Evolutionary conservation across 2,329 filamentous ascomycete genomes (phyloP).

Genomic region (Fusarium falciforme): DNA sequence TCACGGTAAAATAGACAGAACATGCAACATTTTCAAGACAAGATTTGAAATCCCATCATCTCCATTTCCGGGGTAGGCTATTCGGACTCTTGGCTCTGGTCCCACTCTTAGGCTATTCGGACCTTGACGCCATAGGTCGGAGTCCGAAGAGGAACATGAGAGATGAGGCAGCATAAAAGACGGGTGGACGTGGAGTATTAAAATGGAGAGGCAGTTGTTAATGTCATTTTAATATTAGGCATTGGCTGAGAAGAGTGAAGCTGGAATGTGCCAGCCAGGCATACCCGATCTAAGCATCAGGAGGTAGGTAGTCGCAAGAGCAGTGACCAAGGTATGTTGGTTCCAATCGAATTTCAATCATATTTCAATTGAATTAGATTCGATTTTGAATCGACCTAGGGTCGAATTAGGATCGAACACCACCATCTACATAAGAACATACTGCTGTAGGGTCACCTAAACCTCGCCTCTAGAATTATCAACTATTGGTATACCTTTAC

Average conservation of each 20-base stretch:
- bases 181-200: not conserved
- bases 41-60: fast-evolving
- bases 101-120: not conserved
- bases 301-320: not conserved
- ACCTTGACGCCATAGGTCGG: not conserved
- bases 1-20: not conserved
- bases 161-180: not conserved
- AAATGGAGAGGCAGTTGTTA: too few species aligned
- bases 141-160: not conserved
- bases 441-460: not conserved
- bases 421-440: not conserved
- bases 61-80: not conserved
- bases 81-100: not conserved
- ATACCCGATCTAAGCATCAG: not conserved
- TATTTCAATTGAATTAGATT: not conserved
- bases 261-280: too few species aligned
- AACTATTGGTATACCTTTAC: not conserved
- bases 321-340: not conserved
- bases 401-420: too few species aligned
- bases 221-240: not conserved
- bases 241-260: not conserved
- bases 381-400: not conserved
- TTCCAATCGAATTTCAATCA: not conserved
- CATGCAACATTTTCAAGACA: not conserved
- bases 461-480: not conserved